Conservation (phyloP, 2,329 filamentous ascomycete species). For the Cladophialophora chaetospira region DNA sequence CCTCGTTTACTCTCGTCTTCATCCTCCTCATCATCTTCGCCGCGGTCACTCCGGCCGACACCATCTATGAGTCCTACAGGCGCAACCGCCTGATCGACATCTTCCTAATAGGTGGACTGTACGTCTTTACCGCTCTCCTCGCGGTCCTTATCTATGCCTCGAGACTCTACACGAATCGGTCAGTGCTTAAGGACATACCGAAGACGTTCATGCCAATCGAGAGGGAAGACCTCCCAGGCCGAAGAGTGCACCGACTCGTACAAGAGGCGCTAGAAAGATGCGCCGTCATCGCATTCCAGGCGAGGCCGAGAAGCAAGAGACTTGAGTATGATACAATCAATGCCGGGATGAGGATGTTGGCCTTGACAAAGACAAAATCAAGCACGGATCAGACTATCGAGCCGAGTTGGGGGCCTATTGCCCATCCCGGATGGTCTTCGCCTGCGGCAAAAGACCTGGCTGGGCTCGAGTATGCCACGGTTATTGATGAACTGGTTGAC, state of each 20-base stretch:
- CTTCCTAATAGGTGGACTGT: conserved; percentile 75
- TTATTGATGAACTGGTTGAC: conserved; percentile 81
- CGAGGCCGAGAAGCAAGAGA: conserved; percentile 64
- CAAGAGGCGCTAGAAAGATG: conserved; percentile 71
- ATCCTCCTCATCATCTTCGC: conserved; percentile 72
- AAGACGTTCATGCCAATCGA: conserved; percentile 84
- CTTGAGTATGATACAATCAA: conserved; percentile 40
- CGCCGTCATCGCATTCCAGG: conserved; percentile 77
- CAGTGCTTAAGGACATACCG: conserved; percentile 77
- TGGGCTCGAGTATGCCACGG: conserved; percentile 78
- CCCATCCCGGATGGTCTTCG: conserved; percentile 86
- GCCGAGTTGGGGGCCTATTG: conserved; percentile 77
- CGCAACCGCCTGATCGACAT: conserved; percentile 74
- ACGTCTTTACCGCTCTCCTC: conserved; percentile 70
- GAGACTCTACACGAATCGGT: conserved; percentile 84
- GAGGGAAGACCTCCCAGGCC: conserved; percentile 72
- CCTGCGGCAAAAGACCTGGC: conserved; percentile 74
- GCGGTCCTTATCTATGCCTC: conserved; percentile 76
- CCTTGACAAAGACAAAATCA: conserved; percentile 28
- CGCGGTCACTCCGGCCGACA: conserved; percentile 76
- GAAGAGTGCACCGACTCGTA: conserved; percentile 74
- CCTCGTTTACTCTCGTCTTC: conserved; percentile 74
- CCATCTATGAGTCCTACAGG: conserved; percentile 73
- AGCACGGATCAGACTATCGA: conserved; percentile 32
- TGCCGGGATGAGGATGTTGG: conserved; percentile 25